phyloP scores from a whole-genome alignment of 495 filamentous ascomycete genomes.

The Glonium stellatum region DNA sequence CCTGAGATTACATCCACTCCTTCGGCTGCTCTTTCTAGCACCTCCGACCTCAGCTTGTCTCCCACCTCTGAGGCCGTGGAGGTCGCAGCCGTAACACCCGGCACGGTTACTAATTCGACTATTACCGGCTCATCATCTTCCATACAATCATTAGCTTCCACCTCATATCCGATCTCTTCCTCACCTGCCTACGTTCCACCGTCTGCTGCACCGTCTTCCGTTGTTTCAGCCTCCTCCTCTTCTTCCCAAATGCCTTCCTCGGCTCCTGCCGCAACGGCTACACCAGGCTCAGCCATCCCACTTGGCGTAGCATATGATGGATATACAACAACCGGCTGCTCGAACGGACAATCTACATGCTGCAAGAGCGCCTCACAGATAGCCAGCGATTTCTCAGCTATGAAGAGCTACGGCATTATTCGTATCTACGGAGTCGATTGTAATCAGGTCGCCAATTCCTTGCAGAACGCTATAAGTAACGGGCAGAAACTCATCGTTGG shows the following conservation, averaged over 20 bases:
- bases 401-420: slow-evolving; percentile 50
- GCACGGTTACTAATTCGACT: not conserved
- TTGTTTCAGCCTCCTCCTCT: not conserved
- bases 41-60: not conserved
- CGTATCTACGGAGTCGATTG: slow-evolving; percentile 81
- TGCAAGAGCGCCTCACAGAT: slow-evolving; percentile 64
- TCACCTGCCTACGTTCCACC: not conserved
- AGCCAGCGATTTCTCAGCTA: slow-evolving; percentile 51
- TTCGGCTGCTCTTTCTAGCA: not conserved
- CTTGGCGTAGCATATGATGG: slow-evolving; percentile 22
- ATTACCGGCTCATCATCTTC: not conserved
- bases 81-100: not conserved
- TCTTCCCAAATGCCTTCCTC: not conserved
- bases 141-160: not conserved
- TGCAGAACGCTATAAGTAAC: slow-evolving; percentile 50
- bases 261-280: not conserved
- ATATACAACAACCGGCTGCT: slow-evolving; percentile 4
- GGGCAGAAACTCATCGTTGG: slow-evolving; percentile 66
- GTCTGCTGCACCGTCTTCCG: not conserved
- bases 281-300: slow-evolving; percentile 5
- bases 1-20: not conserved
- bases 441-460: slow-evolving; percentile 56
- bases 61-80: not conserved
- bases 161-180: not conserved
- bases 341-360: slow-evolving; percentile 38